Evolutionary conservation across 2,329 filamentous ascomycete species (phyloP), one percentile per base, ranked within the genome.

Genomic region (Pleochaeta shiraiana): DNA sequence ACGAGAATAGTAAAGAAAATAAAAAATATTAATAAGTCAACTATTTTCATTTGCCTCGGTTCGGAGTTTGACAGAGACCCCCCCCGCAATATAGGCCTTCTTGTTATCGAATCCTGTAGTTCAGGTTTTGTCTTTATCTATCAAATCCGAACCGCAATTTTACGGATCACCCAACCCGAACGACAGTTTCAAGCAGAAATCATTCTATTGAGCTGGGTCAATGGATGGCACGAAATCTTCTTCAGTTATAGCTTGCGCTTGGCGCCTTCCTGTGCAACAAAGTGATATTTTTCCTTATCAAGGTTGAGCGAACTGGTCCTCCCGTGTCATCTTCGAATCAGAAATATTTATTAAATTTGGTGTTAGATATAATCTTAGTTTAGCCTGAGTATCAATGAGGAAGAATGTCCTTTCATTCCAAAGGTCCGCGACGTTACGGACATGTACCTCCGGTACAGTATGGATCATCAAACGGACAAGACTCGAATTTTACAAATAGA

Each of bases 381-480:
- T 30, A 12, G 9, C 3, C 31, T 14, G 24, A 33, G 53, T 11
- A 57, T 16, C 16, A 57, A n/a, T 65, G 64, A 63, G 65, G 66
- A 43, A 69, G 65, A 4, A 86, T 86, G 83, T 85, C 83, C 65
- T 86, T 85, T 72, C 78, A 80, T 33, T 65, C 69, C 71, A 80
- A 80, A 70, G 81, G 84, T 69, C 80, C 82, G 72, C 79, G 81
- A 73, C 81, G 83, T 57, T 86, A 85, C 70, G 83, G 83, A 75
- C 81, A 85, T 74, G 75, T 86, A 62, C 83, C 83, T 67, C 83
- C 83, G 19, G 82, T 83, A 33, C 83, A 84, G 71, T 86, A 86
- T 68, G 75, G 78, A 60, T 70, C 74, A 63, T 68, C 72, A 50
- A 73, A 74, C 67, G 74, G 76, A 53, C 74, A 75, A 66, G 71